Evolutionary conservation across 2,329 filamentous ascomycete genomes (phyloP), one percentile per base, ranked within the genome.

Genomic region (Lasiodiplodia hormozganensis): DNA sequence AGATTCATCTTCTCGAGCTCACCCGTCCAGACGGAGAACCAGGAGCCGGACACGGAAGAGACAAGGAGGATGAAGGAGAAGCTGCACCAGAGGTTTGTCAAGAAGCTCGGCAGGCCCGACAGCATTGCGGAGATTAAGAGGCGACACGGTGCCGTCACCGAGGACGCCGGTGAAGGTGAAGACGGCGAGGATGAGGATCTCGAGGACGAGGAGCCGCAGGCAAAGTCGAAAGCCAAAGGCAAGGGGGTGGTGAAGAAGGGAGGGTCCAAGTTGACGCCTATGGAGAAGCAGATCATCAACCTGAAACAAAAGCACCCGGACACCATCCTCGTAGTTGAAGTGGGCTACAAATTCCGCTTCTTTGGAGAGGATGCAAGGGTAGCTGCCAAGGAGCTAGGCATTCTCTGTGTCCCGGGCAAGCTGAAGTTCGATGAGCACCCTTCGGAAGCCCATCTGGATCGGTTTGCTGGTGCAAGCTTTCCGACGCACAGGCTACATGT

Each of bases 341-440:
- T 98, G 10, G 96, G 96, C 62, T 99, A 99, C 82, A 99, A 99
- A 78, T 99, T 97, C 81, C 90, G 92, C 40, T 97, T 99, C 82
- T 97, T 97, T 76, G 96, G 96, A 12, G 95, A 98, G 75, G 96
- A 99, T 82, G 96, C 96, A 10, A 88, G 94, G 65, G 88, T 89
- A 66, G 96, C 95, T 4, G 92, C 94, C 14, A 97, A 95, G 78
- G 93, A 95, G 77, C 85, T 99, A 60, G 92, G 93, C 69, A 97
- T 99, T 73, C 92, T 99, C 49, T 99, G 96, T 78, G 97, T 99
- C 73, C 95, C 96, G 0, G 96, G 96, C 43, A 98, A 97, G 76
- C 89, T 95, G 79, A 88, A 95, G 75, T 99, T 94, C 75, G 95
- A 99, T 76, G 95, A 98, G 77, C 93, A 97, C 78, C 88, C 91